Conservation (phyloP, 2,329 filamentous ascomycete genomes). For the Didymosphaeria variabile region DNA sequence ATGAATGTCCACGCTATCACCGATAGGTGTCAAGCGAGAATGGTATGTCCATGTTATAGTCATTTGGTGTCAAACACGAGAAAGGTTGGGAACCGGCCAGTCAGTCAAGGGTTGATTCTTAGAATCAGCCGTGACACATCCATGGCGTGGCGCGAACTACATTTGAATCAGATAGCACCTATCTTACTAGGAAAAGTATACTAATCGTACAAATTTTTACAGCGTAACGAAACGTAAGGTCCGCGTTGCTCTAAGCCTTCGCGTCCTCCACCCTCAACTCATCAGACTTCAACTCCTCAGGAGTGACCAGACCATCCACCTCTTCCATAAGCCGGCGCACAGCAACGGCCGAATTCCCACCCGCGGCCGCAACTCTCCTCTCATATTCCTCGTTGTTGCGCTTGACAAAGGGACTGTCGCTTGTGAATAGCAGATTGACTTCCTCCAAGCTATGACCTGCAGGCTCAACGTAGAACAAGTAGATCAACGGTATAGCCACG, state of each 20-base stretch:
- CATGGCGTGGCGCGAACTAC: no score
- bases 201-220: no score
- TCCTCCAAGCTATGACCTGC: slow-evolving; percentile 3
- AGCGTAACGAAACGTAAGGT: no score
- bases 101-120: no score
- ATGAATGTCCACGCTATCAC: no score
- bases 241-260: neutral
- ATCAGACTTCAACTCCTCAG: neutral
- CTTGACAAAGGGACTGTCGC: neutral
- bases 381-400: neutral
- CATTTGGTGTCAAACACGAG: no score
- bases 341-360: neutral
- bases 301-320: neutral
- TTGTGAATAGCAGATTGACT: neutral
- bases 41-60: no score
- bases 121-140: no score
- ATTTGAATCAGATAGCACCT: no score
- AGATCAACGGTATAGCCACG: neutral
- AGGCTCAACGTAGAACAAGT: neutral
- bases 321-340: neutral
- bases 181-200: no score
- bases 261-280: neutral
- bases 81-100: no score
- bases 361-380: neutral
- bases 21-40: no score